These are phyloP conservation scores for Juglanconis oblonga DNA, from an alignment of 2,329 filamentous ascomycete genomes.

Conservation along the genomic window DNA sequence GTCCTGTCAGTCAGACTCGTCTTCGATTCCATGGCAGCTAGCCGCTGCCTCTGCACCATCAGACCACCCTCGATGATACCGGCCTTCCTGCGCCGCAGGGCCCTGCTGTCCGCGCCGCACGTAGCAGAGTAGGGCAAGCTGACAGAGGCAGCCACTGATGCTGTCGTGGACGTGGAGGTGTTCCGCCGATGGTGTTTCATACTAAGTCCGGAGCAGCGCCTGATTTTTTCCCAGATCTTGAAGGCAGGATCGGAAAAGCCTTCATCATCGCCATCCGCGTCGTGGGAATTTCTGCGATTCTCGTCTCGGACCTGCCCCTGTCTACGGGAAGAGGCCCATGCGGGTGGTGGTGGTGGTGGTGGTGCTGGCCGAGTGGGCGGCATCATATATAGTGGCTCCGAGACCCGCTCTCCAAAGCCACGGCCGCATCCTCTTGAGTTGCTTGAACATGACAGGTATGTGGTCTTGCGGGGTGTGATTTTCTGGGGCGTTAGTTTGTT, in stretches of 20 bases:
- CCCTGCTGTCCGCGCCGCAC: not conserved
- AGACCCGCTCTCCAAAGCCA: constrained; percentile 17
- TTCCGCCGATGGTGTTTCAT: not conserved
- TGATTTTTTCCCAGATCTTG: constrained; percentile 15
- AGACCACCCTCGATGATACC: not conserved
- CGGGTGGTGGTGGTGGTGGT: not conserved
- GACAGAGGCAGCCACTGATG: constrained; percentile 4
- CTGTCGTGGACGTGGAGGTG: not conserved
- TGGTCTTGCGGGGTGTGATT: constrained; percentile 16
- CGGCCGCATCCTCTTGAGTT: not conserved
- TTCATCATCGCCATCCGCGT: not conserved
- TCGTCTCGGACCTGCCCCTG: not conserved
- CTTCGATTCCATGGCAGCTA: not conserved
- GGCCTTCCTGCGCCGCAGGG: not conserved
- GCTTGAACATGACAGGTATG: constrained; percentile 10
- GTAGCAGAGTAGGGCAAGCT: not conserved
- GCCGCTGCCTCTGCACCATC: not conserved
- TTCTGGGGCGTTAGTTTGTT: constrained; percentile 21
- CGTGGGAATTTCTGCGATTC: not conserved
- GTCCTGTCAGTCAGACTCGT: constrained; percentile 13
- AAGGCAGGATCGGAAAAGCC: constrained; percentile 1
- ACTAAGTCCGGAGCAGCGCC: constrained; percentile 14
- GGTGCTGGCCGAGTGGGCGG: constrained; percentile 2
- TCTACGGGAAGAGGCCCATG: not conserved
- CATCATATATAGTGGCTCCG: not conserved